These are phyloP conservation scores for Zygosaccharomyces rouxii DNA, from an alignment of 805 yeast species.

Conservation along the genomic window DNA sequence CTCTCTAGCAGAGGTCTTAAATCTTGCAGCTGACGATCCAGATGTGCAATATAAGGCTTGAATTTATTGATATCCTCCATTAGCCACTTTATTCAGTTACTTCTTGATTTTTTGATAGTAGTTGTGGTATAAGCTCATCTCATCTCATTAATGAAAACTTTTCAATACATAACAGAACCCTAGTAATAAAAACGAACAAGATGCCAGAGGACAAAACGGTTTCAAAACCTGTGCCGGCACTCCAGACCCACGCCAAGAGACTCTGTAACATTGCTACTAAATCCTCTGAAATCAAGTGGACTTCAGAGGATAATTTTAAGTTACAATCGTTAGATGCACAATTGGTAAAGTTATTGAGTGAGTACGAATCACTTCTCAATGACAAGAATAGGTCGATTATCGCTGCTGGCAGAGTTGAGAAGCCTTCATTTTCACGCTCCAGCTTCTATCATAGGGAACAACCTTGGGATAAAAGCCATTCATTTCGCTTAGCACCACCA, in stretches of 20 bases:
- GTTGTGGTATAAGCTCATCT: not conserved
- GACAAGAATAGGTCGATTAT: not conserved
- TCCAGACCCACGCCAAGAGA: not conserved
- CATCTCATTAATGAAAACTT: conserved; percentile 6
- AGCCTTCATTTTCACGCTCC: not conserved
- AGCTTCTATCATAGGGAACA: not conserved
- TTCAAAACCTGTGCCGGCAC: not conserved
- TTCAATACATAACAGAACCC: not conserved
- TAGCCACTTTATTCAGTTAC: not conserved
- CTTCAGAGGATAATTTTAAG: not conserved
- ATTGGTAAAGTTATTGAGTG: not conserved
- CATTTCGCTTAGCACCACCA: conserved; percentile 20
- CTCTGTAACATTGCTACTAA: not conserved
- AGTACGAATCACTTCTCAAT: not conserved
- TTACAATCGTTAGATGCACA: not conserved
- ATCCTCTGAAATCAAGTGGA: not conserved
- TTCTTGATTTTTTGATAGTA: not conserved
- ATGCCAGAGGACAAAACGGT: not conserved
- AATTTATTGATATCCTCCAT: conserved; percentile 30
- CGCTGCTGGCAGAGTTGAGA: not conserved
- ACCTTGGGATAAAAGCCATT: conserved; percentile 14
- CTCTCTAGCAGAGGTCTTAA: conserved; percentile 21
- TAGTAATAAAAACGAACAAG: not conserved
- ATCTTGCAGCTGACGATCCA: conserved; percentile 21
- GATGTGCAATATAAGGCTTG: conserved; percentile 26